These are phyloP conservation scores for Henningerozyma blattae DNA, from an alignment of 805 yeast species.

Conservation along the genomic window DNA sequence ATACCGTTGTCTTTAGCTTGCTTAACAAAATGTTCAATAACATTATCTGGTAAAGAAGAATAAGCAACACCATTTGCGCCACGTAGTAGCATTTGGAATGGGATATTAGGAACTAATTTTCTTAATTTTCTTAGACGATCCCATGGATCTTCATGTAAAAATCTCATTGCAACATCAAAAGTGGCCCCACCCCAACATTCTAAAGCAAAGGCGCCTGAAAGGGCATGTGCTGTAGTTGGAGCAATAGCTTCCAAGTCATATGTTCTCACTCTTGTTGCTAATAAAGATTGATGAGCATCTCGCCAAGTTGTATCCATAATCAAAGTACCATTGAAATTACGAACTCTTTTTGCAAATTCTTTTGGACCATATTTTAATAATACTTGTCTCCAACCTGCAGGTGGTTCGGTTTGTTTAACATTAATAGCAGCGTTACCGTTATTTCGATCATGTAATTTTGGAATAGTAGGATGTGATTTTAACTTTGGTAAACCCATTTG, in stretches of 20 bases:
- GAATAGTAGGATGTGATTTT: constrained; percentile 58
- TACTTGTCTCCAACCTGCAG: constrained; percentile 85
- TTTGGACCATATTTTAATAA: constrained; percentile 76
- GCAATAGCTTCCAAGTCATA: constrained; percentile 84
- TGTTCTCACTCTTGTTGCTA: constrained; percentile 94
- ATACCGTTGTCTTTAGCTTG: constrained; percentile 93
- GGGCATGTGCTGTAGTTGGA: constrained; percentile 80
- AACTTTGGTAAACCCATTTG: constrained; percentile 87
- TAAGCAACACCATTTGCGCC: constrained; percentile 99
- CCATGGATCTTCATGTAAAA: constrained; percentile 98
- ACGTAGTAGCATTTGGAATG: constrained; percentile 95
- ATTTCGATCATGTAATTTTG: constrained; percentile 45
- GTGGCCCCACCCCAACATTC: constrained; percentile 99
- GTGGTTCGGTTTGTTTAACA: constrained; percentile 39
- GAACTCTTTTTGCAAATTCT: constrained; percentile 74
- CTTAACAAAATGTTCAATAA: constrained; percentile 87
- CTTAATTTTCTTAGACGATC: constrained; percentile 79
- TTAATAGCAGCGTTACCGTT: constrained; percentile 42
- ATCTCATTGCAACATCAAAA: constrained; percentile 94
- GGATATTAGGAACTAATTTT: constrained; percentile 87
- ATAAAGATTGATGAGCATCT: constrained; percentile 96
- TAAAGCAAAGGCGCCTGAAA: constrained; percentile 83
- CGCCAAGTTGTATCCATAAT: constrained; percentile 99
- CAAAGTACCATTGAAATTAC: constrained; percentile 71
- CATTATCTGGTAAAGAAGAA: constrained; percentile 93